Evolutionary conservation across 2,329 filamentous ascomycete species (phyloP), one percentile per base, ranked within the genome.

Genomic region (Fusarium nematophilum): DNA sequence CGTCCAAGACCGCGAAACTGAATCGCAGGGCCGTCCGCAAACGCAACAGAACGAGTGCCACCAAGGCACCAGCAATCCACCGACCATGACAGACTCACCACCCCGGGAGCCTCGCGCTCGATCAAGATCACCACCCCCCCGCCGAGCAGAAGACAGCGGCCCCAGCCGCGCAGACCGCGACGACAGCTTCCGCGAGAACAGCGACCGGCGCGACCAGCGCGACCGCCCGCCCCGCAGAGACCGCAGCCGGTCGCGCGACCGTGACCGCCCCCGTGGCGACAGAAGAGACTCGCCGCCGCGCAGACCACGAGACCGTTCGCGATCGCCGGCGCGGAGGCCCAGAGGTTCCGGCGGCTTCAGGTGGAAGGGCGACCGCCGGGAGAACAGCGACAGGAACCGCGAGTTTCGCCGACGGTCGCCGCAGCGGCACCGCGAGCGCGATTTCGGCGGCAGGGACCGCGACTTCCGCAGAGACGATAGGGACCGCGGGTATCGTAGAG

Each of bases 291-390:
- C 58, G 18, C 57, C 57, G 6, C 57, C 53, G 7, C 57, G 57
- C 18, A 48, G 62, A 40, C 64, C 64, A n/a, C 49, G 66, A 44
- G 60, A 69, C 38, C 62, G 66, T 27, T 70, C 67, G 33, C 62
- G 62, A 11, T 67, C 62, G 25, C 63, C 62, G 13, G 52, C 53
- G 34, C 59, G 65, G 43, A 56, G 67, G 25, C 58, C 65, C 6
- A 48, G 61, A 55, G 66, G 67, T 13, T 42, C 67, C 7, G 66
- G 67, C 6, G 67, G 67, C 2, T 69, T 69, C 39, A 68, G 58
- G 30, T 69, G 67, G 56, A 69, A 69, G 37, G 67, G 68, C 11
- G 68, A 69, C 23, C 68, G 67, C 14, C 56, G 64, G 3, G 58
- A n/a, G n/a, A n/a, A 60, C 8, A 57, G 62, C 7, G 64, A 68